Evolutionary conservation across 73 alveolate species (phyloP), one percentile per base, ranked within the genome.

Genomic region (Blepharisma japonicum): DNA sequence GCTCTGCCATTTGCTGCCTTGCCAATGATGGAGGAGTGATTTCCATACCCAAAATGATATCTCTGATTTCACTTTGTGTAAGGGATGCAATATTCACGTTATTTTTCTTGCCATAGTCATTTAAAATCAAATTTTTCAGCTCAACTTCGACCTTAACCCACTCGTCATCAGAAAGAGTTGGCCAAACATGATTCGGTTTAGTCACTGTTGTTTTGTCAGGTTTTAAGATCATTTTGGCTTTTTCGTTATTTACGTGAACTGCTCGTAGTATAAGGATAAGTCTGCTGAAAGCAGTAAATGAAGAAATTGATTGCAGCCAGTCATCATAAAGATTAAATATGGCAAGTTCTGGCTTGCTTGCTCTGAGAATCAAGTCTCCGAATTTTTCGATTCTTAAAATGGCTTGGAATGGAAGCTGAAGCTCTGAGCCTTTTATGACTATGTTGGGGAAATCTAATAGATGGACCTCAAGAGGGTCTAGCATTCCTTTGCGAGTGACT

Each of bases 401-500:
- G 6, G 99, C 99, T 85, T 97, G 97, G 96, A 98, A 98, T 45
- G 99, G 99, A 68, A 98, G 90, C 67, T 93, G 91, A 51, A 98
- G 87, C 90, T 98, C 99, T 56, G 98, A 91, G 38, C 91, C 99
- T 90, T 98, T 98, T 55, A 98, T 98, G 56, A 98, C 99, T 80
- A 98, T 97, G 90, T 98, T 98, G 50, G 99, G 99, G 94, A 98
- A 98, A 84, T 98, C 99, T 56, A 98, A 89, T 61, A 98, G 88
- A 87, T 98, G 99, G 23, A 98, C 99, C 88, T 98, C 99, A 56
- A 98, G 87, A 74, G 99, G 99, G 82, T 98, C 99, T 56, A 98
- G 94, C 99, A 98, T 94, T 76, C 99, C 99, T 87, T 97, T 98
- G 78, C 99, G 91, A 23, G 99, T 98, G 51, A 97, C 99, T 56